A percentile compares a stretch with the other conserved stretches of the same genome.
phyloP scores from a whole-genome alignment of 1,139 yeast genomes.

The Geotrichum carabidarum region DNA sequence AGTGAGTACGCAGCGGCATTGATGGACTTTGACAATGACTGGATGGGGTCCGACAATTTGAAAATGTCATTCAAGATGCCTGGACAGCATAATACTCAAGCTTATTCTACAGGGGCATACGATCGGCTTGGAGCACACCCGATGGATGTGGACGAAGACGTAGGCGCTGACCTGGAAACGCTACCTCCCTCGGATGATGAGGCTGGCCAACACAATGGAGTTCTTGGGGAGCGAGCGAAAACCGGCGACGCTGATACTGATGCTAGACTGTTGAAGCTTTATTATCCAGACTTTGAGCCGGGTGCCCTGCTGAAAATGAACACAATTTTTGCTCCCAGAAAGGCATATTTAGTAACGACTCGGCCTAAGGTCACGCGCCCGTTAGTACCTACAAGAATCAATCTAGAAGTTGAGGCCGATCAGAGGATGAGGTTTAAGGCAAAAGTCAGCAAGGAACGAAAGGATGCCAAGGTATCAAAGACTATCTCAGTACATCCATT shows the following conservation, averaged over 20 bases:
- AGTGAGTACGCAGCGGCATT: conserved; percentile 14
- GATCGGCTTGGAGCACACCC: not conserved
- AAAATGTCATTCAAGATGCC: not conserved
- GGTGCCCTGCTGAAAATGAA: conserved; percentile 61
- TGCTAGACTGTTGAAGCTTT: conserved; percentile 25
- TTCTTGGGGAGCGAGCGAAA: not conserved
- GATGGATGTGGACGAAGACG: conserved; percentile 7
- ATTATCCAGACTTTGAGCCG: conserved; percentile 59
- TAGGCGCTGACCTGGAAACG: not conserved
- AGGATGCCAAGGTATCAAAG: not conserved
- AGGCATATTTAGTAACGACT: conserved; percentile 52
- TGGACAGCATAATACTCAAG: not conserved
- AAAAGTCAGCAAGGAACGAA: conserved; percentile 3
- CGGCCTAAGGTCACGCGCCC: conserved; percentile 53
- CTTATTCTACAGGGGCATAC: not conserved
- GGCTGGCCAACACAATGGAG: not conserved
- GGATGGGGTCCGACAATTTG: conserved; percentile 1
- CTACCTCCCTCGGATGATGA: not conserved
- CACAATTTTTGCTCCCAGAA: conserved; percentile 55
- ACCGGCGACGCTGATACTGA: not conserved
- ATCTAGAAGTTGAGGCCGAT: conserved; percentile 43
- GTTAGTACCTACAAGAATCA: conserved; percentile 49
- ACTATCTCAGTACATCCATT: not conserved
- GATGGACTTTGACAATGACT: conserved; percentile 13
- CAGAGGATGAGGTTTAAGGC: conserved; percentile 30